Conservation (phyloP, 495 filamentous ascomycete species). For the Parachaetomium inaequale region DNA sequence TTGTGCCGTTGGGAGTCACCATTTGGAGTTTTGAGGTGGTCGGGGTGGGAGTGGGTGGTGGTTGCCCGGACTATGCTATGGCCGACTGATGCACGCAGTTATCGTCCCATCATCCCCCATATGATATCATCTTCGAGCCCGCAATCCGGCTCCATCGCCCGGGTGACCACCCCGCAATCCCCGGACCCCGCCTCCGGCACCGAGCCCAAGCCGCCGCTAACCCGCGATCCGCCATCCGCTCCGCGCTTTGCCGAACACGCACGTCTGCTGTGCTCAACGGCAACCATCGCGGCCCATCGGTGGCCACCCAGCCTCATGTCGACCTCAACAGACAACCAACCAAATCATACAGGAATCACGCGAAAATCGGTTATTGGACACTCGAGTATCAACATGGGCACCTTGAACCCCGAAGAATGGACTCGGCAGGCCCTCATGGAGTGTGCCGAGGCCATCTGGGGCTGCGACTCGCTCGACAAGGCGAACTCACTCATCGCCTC, state of each 20-base stretch:
- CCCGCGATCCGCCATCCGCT: conserved; percentile 22
- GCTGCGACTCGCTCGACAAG: conserved; percentile 22
- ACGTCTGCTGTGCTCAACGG: no score
- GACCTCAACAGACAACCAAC: no score
- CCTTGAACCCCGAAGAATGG: neutral
- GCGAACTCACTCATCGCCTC: conserved; percentile 9
- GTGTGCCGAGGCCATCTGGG: conserved; percentile 12
- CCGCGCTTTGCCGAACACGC: conserved; percentile 26
- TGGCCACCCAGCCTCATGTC: no score
- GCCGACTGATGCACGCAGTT: no score
- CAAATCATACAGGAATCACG: no score
- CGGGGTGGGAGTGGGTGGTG: neutral
- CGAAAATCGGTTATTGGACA: no score
- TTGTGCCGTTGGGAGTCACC: conserved; percentile 23
- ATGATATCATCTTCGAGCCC: neutral
- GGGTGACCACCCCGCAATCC: neutral
- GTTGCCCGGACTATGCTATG: no score
- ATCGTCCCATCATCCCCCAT: no score
- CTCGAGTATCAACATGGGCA: neutral
- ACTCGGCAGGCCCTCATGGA: neutral
- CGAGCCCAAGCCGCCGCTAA: neutral
- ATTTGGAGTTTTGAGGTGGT: neutral
- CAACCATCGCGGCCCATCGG: no score
- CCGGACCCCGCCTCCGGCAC: neutral
- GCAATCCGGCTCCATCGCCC: neutral